A percentile compares a stretch with the other conserved stretches of the same genome.
These are phyloP conservation scores for Kurtzmaniella fragi DNA, from an alignment of 805 yeast genomes.

Conservation along the genomic window DNA sequence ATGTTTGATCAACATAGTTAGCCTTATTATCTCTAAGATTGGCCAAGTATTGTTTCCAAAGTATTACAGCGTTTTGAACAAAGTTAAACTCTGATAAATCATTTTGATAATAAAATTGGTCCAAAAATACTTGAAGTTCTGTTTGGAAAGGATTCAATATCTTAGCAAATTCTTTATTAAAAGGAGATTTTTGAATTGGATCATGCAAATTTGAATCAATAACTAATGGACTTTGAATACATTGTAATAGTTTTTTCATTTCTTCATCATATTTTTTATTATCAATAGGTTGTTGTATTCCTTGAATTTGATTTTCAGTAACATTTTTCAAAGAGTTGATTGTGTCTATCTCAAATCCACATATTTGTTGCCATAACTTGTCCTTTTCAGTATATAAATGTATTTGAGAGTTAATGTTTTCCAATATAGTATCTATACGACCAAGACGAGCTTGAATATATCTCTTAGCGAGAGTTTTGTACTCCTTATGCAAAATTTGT, in stretches of 20 bases:
- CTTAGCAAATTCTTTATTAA: conserved; percentile 16
- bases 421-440: conserved; percentile 23
- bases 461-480: conserved; percentile 15
- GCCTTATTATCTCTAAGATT: conserved; percentile 20
- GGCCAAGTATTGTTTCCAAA: conserved; percentile 32
- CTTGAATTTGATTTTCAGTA: conserved; percentile 20
- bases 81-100: conserved; percentile 15
- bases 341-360: conserved; percentile 28
- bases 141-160: conserved; percentile 16
- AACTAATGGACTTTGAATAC: conserved; percentile 29
- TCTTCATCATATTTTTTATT: conserved; percentile 26
- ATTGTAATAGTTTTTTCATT: conserved; percentile 21
- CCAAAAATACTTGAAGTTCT: conserved; percentile 18
- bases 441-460: conserved; percentile 24
- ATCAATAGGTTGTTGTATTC: conserved; percentile 12
- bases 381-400: conserved; percentile 23
- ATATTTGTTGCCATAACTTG: conserved; percentile 27
- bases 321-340: conserved; percentile 26
- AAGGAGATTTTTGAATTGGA: conserved; percentile 13
- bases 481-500: conserved; percentile 16
- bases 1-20: conserved; percentile 19
- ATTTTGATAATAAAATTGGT: conserved; percentile 27
- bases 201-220: conserved; percentile 23
- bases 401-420: conserved; percentile 18
- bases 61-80: conserved; percentile 18